Conservation (phyloP, 192 early-diverging fungal species). For the Coemansia sp. region DNA sequence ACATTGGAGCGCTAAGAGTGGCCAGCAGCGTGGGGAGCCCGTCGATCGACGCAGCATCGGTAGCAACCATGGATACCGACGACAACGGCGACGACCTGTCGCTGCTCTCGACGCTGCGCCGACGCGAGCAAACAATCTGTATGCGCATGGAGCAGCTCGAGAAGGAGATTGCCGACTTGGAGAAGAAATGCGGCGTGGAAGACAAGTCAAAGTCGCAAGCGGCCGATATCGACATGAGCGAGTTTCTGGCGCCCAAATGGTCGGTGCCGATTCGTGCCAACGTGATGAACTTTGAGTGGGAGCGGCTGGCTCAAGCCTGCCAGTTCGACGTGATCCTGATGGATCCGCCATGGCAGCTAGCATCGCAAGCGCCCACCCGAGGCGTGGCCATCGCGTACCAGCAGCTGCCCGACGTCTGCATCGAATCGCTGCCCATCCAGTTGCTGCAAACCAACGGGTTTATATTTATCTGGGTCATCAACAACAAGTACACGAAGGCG, state of each 20-base stretch:
- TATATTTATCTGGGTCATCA: conserved; percentile 98
- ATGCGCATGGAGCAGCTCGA: conserved; percentile 57
- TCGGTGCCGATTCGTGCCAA: conserved; percentile 94
- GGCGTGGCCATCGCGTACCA: conserved; percentile 93
- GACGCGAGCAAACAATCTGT: conserved; percentile 58
- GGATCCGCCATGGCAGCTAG: conserved; percentile 98
- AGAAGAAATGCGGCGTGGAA: conserved; percentile 51
- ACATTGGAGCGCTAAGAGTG: conserved; percentile 35
- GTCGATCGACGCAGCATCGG: conserved; percentile 9
- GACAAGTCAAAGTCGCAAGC: conserved; percentile 9
- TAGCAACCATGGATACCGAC: conserved; percentile 7
- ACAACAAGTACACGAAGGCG: conserved; percentile 95
- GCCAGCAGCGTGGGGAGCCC: conserved; percentile 28
- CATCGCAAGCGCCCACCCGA: conserved; percentile 87
- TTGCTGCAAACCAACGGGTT: conserved; percentile 86
- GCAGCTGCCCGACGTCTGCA: conserved; percentile 90
- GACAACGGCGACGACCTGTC: conserved; percentile 7
- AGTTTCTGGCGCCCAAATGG: conserved; percentile 89
- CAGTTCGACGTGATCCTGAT: conserved; percentile 94
- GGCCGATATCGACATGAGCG: conserved; percentile 58
- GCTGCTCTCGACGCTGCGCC: conserved; percentile 34
- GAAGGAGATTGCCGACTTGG: conserved; percentile 56
- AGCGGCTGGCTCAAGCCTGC: conserved; percentile 68
- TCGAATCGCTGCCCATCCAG: conserved; percentile 85
- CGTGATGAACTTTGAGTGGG: conserved; percentile 95